Percentiles rank a stretch among this genome's conserved stretches.
Conservation (phyloP, 768 basidiomycete genomes). For the Calocybe gangraenosa region DNA sequence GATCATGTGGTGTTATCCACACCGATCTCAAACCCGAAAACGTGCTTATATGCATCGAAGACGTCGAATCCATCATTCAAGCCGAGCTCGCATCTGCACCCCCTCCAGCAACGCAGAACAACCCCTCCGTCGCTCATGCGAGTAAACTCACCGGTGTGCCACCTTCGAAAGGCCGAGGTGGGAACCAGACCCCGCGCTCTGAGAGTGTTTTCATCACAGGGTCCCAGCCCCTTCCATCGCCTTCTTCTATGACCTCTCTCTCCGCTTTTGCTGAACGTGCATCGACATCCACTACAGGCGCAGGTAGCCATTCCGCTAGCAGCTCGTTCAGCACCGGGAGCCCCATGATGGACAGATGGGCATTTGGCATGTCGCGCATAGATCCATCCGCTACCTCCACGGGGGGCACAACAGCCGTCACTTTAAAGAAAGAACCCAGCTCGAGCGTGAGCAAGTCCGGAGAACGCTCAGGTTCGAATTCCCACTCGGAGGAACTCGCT, state of each 20-base stretch:
- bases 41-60: conserved; percentile 94
- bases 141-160: conserved; percentile 90
- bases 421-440: neutral
- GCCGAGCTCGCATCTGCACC: conserved; percentile 61
- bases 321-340: conserved; percentile 41
- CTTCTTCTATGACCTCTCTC: conserved; percentile 43
- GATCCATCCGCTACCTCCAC: conserved; percentile 19
- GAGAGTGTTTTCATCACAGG: conserved; percentile 83
- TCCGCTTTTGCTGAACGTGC: conserved; percentile 13
- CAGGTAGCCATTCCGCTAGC: conserved; percentile 5
- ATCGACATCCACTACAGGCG: neutral
- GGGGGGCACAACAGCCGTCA: conserved; percentile 7
- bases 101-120: conserved; percentile 35
- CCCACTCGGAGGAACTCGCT: conserved; percentile 30
- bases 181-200: conserved; percentile 89
- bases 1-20: conserved; percentile 95
- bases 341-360: conserved; percentile 79
- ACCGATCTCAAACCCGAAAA: conserved; percentile 98
- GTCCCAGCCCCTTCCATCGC: conserved; percentile 89
- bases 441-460: neutral
- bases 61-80: conserved; percentile 90
- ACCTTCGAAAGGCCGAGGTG: conserved; percentile 87
- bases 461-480: conserved; percentile 17
- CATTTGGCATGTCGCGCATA: conserved; percentile 92
- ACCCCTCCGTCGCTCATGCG: conserved; percentile 31